These are phyloP conservation scores for Byssothecium circinans DNA, from an alignment of 2,329 filamentous ascomycete species.

Conservation along the genomic window DNA sequence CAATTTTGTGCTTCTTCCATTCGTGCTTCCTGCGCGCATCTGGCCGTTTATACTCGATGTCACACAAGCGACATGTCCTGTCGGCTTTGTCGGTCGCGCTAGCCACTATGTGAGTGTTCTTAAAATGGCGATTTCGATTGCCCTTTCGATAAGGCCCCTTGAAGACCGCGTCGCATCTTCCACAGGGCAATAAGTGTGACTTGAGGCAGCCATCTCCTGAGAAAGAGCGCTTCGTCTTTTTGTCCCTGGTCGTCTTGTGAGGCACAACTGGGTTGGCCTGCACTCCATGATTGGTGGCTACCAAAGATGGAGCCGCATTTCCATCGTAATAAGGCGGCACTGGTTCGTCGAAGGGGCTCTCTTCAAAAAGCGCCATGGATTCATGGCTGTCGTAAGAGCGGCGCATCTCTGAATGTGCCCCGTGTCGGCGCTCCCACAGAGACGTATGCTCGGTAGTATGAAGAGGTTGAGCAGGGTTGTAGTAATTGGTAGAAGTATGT, in stretches of 20 bases:
- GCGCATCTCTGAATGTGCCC: background rate
- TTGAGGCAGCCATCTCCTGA: background rate
- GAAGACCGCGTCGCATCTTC: slow-evolving; percentile 6
- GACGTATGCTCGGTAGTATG: background rate
- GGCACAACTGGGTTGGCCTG: no score
- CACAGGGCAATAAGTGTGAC: slow-evolving; percentile 4
- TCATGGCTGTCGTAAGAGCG: background rate
- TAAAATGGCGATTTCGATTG: slow-evolving; percentile 11
- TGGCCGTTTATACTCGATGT: slow-evolving; percentile 3
- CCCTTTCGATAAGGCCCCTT: slow-evolving; percentile 10
- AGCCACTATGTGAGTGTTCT: slow-evolving; percentile 1
- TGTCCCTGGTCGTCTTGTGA: background rate
- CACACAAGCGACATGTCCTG: slow-evolving; percentile 9
- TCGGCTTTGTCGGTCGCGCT: background rate
- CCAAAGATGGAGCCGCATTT: background rate
- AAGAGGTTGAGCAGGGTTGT: background rate
- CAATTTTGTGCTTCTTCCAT: slow-evolving; percentile 16
- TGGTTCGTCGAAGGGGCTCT: background rate
- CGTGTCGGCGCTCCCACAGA: background rate
- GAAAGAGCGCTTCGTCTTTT: background rate
- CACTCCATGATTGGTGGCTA: background rate
- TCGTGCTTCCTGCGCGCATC: slow-evolving; percentile 18
- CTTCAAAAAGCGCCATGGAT: background rate
- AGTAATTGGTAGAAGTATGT: background rate
- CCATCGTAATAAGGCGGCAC: background rate